phyloP scores from a whole-genome alignment of 1,284 basidiomycete species.

The Grifola frondosa region DNA sequence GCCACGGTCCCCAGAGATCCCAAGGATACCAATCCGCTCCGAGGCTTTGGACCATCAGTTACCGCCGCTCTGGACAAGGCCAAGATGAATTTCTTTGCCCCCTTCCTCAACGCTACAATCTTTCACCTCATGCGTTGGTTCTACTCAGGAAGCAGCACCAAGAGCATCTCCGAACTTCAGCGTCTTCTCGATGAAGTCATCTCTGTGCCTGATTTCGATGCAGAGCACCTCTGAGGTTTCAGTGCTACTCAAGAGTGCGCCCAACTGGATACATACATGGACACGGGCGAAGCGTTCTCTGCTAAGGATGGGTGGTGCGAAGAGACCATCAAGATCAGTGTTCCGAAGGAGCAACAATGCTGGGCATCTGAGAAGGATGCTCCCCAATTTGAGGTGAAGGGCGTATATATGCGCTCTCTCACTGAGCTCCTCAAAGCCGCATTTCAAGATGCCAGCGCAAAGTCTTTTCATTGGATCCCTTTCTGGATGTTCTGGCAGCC shows the following conservation, averaged over 20 bases:
- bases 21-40: not conserved
- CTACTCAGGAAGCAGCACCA: constrained; percentile 22
- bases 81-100: constrained; percentile 16
- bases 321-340: constrained; percentile 19
- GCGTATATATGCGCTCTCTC: constrained; percentile 14
- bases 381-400: constrained; percentile 7
- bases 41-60: constrained; percentile 1
- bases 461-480: constrained; percentile 8
- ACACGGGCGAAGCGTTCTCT: not conserved
- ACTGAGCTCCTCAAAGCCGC: constrained; percentile 12
- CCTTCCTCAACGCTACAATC: constrained; percentile 28
- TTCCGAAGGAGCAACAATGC: constrained; percentile 12
- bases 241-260: constrained; percentile 9
- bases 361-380: constrained; percentile 4
- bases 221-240: constrained; percentile 21
- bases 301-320: constrained; percentile 27
- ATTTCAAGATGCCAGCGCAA: constrained; percentile 1
- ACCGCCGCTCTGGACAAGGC: not conserved
- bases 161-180: constrained; percentile 29
- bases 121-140: constrained; percentile 33
- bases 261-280: constrained; percentile 12
- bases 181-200: constrained; percentile 32
- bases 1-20: not conserved
- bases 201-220: constrained; percentile 21
- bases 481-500: constrained; percentile 12